Evolutionary conservation across 1,284 basidiomycete genomes (phyloP).

Genomic region (Ustilago trichophora): DNA sequence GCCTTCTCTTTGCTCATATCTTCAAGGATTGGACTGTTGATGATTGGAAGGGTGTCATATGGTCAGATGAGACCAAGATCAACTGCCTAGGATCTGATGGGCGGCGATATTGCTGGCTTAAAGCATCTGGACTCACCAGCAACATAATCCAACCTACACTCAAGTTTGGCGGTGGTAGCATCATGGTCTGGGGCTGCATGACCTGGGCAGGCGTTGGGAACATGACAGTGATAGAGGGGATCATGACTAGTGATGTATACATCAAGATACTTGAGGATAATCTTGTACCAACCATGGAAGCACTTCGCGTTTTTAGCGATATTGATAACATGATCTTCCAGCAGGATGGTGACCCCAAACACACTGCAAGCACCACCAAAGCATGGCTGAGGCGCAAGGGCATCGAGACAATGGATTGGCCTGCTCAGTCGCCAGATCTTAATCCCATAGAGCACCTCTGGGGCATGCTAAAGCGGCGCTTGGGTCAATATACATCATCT

Average conservation of each 20-base stretch:
- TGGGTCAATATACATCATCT: conserved; percentile 1
- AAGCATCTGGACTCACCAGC: conserved; percentile 1
- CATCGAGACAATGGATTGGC: conserved; percentile 62
- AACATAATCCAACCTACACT: conserved; percentile 2
- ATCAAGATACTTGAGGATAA: conserved; percentile 63
- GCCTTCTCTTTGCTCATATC: conserved; percentile 7
- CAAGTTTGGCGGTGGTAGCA: conserved; percentile 16
- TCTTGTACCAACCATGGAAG: conserved; percentile 46
- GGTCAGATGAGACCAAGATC: conserved; percentile 26
- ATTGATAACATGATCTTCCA: conserved; percentile 63
- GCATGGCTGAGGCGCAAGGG: conserved; percentile 57
- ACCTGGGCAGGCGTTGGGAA: conserved; percentile 6
- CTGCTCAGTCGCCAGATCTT: conserved; percentile 66
- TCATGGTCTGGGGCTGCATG: conserved; percentile 33
- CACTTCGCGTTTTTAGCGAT: conserved; percentile 14
- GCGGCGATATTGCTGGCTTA: conserved; percentile 2
- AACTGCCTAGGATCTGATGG: conserved; percentile 6
- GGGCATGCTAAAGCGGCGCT: conserved; percentile 19
- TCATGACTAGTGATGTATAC: conserved; percentile 66
- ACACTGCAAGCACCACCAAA: conserved; percentile 33
- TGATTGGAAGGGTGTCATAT: conserved; percentile 19
- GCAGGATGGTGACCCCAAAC: conserved; percentile 67
- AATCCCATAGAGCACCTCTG: conserved; percentile 68
- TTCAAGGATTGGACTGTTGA: conserved; percentile 18
- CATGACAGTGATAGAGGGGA: conserved; percentile 38